Percentiles rank a stretch among this genome's conserved stretches.
phyloP scores from a whole-genome alignment of 2,329 filamentous ascomycete species.

The Cytospora piceicola region DNA sequence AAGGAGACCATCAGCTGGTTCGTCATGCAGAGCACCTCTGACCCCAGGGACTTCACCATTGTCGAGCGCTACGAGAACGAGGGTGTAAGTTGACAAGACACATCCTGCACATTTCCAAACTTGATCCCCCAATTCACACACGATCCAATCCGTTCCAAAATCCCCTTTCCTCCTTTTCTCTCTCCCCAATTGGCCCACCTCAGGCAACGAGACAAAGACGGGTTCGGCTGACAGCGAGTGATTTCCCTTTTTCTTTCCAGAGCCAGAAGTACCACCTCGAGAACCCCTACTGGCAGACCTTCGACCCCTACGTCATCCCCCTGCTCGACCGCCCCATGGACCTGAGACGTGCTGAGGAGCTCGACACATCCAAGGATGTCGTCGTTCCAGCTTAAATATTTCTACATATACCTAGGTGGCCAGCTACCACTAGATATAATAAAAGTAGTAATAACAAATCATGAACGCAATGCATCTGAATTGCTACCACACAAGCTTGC shows the following conservation, averaged over 20 bases:
- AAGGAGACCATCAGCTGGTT: constrained; percentile 73
- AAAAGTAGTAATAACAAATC: background rate
- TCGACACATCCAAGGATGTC: constrained; percentile 59
- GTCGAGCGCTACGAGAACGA: constrained; percentile 75
- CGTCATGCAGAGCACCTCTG: constrained; percentile 75
- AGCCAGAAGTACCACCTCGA: constrained; percentile 66
- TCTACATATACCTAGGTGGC: background rate
- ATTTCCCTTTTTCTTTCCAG: constrained; percentile 35
- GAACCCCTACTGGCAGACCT: constrained; percentile 77
- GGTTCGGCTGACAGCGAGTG: constrained; percentile 10
- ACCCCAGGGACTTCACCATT: constrained; percentile 72
- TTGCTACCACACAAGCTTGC: background rate
- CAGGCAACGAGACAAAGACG: background rate
- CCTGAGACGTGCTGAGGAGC: constrained; percentile 67
- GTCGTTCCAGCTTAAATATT: constrained; percentile 40
- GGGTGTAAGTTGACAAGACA: constrained; percentile 57
- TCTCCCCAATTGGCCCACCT: too few species aligned
- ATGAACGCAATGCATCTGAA: background rate
- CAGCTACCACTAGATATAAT: background rate
- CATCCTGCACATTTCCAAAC: background rate
- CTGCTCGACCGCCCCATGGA: constrained; percentile 72
- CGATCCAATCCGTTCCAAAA: too few species aligned
- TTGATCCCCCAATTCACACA: background rate
- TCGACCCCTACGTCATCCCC: constrained; percentile 74
- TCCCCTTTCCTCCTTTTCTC: background rate